Base-by-base conservation (phyloP, 768 basidiomycete species). In the Antrodiella citrinella region DNA sequence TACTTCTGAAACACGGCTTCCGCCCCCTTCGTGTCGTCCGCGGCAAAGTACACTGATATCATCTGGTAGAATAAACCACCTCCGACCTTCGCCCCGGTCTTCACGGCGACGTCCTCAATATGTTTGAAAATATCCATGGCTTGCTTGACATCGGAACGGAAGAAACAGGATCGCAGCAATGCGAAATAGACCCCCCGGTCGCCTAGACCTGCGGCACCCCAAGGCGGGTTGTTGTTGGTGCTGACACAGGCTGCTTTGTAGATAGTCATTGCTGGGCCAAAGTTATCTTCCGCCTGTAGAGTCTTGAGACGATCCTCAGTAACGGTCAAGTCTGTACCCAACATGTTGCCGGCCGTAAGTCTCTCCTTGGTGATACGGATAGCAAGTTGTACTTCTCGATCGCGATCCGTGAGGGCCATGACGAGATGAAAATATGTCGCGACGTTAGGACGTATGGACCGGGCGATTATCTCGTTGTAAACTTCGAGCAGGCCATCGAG, bases 391-490 rank as follows among this genome's bases (percentile, higher is more conserved):
- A 90, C 73, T 58, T 92, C 89, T 3, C 66, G 57, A 57, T 91
- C 88, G 38, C 91, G 81, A 22, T 73, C 66, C 3, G 78, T 76
- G 50, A 93, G 74, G 0, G 79, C 78, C 0, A 63, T 54, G 49
- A 95, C 79, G 42, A 91, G 70, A 26, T 65, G 62, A 23, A 70
- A 60, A 63, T 89, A 91, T 0, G 88, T 91, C 41, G 63, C 57
- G 11, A 67, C 50, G 46, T 82, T 83, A 7, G 93, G 91, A 0
- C 76, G 59, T 3, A 92, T 62, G 15, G 78, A 75, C 24, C 67
- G 72, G 22, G 72, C 67, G 50, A 91, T 67, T 74, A 94, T 80
- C 44, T 79, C 71, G 54, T 88, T 78, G 68, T 93, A 94, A 2
- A 81, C 73, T 45, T 81, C 76, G 48, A 86, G 63, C 30, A 91